Evolutionary conservation across 345 rosid genomes (phyloP), one percentile per base, ranked within the genome.

Genomic region (Salix brachista): DNA sequence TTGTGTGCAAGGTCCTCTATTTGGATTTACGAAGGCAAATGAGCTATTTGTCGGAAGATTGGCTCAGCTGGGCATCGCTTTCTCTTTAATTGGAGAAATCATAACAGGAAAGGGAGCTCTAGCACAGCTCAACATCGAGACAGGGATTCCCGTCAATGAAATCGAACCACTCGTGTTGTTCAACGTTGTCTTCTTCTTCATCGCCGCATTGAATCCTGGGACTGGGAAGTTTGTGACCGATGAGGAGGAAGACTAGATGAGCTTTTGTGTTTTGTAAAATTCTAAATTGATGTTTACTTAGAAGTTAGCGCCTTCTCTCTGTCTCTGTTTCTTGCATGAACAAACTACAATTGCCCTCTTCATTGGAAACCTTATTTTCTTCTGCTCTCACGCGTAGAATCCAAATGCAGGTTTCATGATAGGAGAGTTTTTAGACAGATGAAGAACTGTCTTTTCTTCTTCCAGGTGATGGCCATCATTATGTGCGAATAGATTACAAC

Each of bases 61-160:
- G 90, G 99, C 99, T 17, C 99, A 95, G 77, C 82, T 95, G 64
- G 99, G 99, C 4, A 93, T 95, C 60, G 97, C 94, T 7, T 95
- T 95, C 87, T 95, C 99, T 16, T 72, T 95, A 82, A 95, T 93
- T 3, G 99, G 97, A 76, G 99, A 95, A 78, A 91, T 95, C 67
- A 88, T 95, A 58, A 95, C 97, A 18, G 94, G 97, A 8, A 95
- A 95, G 64, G 99, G 99, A 82, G 99, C 99, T 62, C 85, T 95
- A 4, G 99, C 99, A 16, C 99, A 95, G 50, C 93, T 95, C 39
- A 95, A 95, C 92, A 84, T 95, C 65, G 99, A 95, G 88, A 95
- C 99, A 1, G 99, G 99, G 36, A 86, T 95, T 52, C 99, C 99
- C 28, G 81, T 95, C 70, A 87, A 42, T 39, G 99, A 95, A 28